Evolutionary conservation across 2,329 filamentous ascomycete species (phyloP), one percentile per base, ranked within the genome.

Genomic region (Diaporthe sp.): DNA sequence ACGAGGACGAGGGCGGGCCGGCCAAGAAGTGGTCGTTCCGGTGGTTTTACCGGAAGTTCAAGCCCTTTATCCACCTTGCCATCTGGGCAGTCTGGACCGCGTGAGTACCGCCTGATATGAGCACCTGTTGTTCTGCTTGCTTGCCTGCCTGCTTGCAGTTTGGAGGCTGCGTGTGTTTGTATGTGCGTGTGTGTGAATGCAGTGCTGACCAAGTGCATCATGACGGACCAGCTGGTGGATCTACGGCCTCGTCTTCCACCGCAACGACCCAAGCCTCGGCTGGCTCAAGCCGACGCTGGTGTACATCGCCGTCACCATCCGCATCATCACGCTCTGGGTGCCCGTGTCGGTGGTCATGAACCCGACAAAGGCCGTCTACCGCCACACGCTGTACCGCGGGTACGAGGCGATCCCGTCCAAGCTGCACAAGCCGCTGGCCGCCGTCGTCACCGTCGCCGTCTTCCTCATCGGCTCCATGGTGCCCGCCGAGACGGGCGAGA

Each of bases 241-340:
- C 78, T 92, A 93, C 9, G 91, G 92, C 73, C 86, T 96, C 65
- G 87, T 95, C 75, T 87, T 95, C 72, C 94, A 96, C 82, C 91
- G 91, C 75, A 79, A 93, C 75, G 91, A 95, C 80, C 88, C 88
- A 79, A 42, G 34, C 31, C 88, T 89, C 84, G 95, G 94, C 81
- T 98, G 95, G 95, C 84, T 97, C 74, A 90, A 96, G 68, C 95
- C 95, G 0, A 97, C 97, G 84, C 88, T 98, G 69, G 82, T 98
- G 62, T 98, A 93, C 88, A 90, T 98, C 61, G 89, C 87, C 78
- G 92, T 97, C 79, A 91, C 90, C 15, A 86, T 97, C 69, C 93
- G 95, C 46, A 83, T 98, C 67, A 78, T 97, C 81, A 94, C 93
- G 82, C 91, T 94, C 84, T 92, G 95, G 81, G 85, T 96, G 3